phyloP scores from a whole-genome alignment of 352 stramenopile genomes.

The Phytophthora syringae region DNA sequence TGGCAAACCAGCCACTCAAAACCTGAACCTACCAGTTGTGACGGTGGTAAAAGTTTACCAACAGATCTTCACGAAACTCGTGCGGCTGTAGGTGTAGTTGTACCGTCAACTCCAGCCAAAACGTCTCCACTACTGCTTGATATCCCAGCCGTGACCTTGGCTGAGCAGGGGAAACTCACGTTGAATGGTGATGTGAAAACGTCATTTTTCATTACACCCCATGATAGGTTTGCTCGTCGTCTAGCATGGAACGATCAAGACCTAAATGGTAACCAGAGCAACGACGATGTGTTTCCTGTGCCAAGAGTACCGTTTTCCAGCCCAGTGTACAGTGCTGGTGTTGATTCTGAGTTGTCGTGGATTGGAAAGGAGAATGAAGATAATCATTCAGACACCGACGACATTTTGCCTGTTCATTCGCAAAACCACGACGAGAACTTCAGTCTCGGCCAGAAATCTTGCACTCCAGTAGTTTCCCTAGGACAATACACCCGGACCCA shows the following conservation, averaged over 20 bases:
- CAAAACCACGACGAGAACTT: background rate
- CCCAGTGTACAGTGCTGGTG: conserved; percentile 17
- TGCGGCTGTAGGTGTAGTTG: background rate
- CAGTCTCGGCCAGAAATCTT: background rate
- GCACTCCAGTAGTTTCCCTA: background rate
- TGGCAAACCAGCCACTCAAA: conserved; percentile 38
- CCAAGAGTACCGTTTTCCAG: conserved; percentile 23
- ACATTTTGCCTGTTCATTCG: conserved; percentile 12
- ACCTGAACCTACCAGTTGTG: conserved; percentile 2
- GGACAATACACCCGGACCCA: background rate
- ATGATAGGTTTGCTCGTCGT: conserved; percentile 26
- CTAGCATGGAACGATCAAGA: conserved; percentile 18
- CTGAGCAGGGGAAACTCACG: conserved; percentile 6
- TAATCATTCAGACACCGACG: background rate
- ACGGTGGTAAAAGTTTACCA: background rate
- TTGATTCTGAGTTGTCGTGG: background rate
- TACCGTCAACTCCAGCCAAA: background rate
- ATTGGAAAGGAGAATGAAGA: background rate
- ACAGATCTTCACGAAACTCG: conserved; percentile 1
- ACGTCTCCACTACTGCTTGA: conserved; percentile 29
- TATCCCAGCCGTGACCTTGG: conserved; percentile 27
- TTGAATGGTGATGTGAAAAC: background rate
- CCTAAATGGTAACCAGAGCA: background rate
- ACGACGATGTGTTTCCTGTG: conserved; percentile 36
- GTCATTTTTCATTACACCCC: conserved; percentile 26